Evolutionary conservation across 2,329 filamentous ascomycete genomes (phyloP), one percentile per base, ranked within the genome.

Genomic region (Xylaria sp.): DNA sequence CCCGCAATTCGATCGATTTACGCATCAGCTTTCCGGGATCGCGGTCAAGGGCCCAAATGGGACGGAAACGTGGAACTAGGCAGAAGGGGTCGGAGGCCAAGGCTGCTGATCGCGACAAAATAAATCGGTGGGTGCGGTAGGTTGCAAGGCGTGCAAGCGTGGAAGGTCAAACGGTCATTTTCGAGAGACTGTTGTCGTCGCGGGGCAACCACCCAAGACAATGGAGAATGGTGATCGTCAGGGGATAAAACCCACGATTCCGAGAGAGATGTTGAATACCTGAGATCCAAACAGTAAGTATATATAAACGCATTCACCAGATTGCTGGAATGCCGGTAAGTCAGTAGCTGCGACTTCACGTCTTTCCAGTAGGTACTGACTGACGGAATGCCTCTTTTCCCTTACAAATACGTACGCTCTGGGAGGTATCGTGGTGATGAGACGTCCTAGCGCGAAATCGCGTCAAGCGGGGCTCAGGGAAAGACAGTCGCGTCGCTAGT

Each of bases 201-300:
- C 39, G 39, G 17, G 39, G 39, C n/a, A 44, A 26, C 41, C 20
- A 44, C 7, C n/a, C 40, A 22, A 43, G 40, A 26, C 9, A 13
- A 24, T 46, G 48, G 18, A 24, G 39, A 53, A 24, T 20, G 41
- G 29, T 40, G 58, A 61, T 61, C 55, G 58, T 59, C 58, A 61
- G 58, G 58, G 57, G 58, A 45, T 47, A 29, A 16, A 53, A 48
- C 49, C 58, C 48, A 54, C 48, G 56, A 50, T 52, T 41, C 48
- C 45, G 43, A 29, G 29, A 53, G 40, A 47, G 42, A 11, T 26
- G 24, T 13, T 34, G 16, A 34, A 34, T 34, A 34, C 6, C 6
- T 26, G 24, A 26, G 24, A 26, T 11, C 24, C 24, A 26, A 26
- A 26, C 9, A 34, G 9, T 34, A 34, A 13, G 29, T 26, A n/a